phyloP scores from a whole-genome alignment of 2,329 filamentous ascomycete genomes.

The Tolypocladium endophyticum region DNA sequence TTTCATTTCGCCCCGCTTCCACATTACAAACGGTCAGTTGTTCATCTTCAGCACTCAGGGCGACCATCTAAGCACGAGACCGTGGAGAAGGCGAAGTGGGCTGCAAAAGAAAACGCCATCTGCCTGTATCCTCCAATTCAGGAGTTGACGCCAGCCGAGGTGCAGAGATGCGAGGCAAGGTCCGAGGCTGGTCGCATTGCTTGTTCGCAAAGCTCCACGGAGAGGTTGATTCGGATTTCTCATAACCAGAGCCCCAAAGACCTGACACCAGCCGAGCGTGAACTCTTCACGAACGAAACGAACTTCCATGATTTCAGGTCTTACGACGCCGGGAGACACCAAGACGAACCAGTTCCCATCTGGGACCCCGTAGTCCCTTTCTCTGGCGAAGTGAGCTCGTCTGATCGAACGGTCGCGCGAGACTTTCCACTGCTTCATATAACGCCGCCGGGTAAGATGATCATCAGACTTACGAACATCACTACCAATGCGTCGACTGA shows the following conservation, averaged over 20 bases:
- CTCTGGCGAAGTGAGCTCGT: neutral
- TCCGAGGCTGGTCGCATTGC: neutral
- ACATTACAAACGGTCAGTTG: neutral
- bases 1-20: neutral
- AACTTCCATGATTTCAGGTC: conserved; percentile 12
- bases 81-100: neutral
- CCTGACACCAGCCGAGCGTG: conserved; percentile 13
- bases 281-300: conserved; percentile 21
- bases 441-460: neutral
- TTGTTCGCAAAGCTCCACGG: conserved; percentile 16
- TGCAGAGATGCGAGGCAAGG: neutral
- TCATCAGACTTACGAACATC: neutral
- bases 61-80: neutral
- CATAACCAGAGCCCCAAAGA: conserved; percentile 13
- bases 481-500: neutral
- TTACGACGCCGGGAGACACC: neutral
- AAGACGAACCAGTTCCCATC: neutral
- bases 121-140: neutral
- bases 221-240: conserved; percentile 27
- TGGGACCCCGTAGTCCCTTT: neutral
- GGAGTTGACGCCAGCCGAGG: neutral
- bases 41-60: neutral
- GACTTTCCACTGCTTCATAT: conserved; percentile 1
- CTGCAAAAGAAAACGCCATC: neutral
- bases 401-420: neutral